These are phyloP conservation scores for Kodamaea hsintzibuensis DNA, from an alignment of 805 yeast species.

Conservation along the genomic window DNA sequence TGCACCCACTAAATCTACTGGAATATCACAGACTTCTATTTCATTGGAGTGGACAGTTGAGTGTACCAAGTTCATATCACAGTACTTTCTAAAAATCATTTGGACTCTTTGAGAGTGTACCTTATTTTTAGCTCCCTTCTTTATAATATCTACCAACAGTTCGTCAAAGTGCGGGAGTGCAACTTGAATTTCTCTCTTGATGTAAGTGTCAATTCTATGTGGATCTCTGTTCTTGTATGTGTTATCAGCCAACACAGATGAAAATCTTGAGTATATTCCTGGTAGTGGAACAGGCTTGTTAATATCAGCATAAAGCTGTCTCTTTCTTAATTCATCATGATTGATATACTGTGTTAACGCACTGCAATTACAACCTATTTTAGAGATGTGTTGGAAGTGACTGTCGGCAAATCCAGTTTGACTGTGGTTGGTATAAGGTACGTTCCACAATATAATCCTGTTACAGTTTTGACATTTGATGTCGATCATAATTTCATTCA, in stretches of 20 bases:
- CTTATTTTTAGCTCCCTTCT: not conserved
- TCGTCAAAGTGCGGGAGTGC: not conserved
- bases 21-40: slow-evolving; percentile 7
- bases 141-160: not conserved
- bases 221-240: not conserved
- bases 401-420: slow-evolving; percentile 18
- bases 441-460: slow-evolving; percentile 9
- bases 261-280: slow-evolving; percentile 11
- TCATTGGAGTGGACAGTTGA: not conserved
- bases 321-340: slow-evolving; percentile 22
- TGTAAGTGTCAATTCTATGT: slow-evolving; percentile 9
- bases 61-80: slow-evolving; percentile 16
- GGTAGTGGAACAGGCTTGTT: slow-evolving; percentile 3
- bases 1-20: slow-evolving; percentile 27
- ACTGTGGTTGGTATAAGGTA: slow-evolving; percentile 12
- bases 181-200: not conserved
- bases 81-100: slow-evolving; percentile 12
- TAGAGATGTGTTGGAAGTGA: slow-evolving; percentile 8
- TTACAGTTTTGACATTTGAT: slow-evolving; percentile 18
- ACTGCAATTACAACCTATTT: not conserved
- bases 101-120: slow-evolving; percentile 1
- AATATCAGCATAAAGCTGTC: slow-evolving; percentile 19
- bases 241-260: slow-evolving; percentile 10
- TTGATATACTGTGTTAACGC: slow-evolving; percentile 10
- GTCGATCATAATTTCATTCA: slow-evolving; percentile 10